Conservation (phyloP, 202 grass and related monocot species). For the Carex arenaria region DNA sequence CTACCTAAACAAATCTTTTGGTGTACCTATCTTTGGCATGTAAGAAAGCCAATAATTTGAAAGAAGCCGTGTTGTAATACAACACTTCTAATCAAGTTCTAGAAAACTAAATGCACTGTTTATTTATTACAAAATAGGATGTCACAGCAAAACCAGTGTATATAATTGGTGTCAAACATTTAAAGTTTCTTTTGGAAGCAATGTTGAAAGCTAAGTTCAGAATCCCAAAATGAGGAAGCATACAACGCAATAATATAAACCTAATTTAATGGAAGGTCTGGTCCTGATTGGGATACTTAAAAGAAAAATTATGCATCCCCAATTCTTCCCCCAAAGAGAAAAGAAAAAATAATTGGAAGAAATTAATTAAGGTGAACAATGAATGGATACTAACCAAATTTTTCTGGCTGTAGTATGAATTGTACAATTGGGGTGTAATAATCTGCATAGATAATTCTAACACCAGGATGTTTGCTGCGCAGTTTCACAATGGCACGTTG, state of each 20-base stretch:
- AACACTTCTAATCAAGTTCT: not conserved
- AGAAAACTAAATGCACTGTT: not conserved
- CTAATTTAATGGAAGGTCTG: not conserved
- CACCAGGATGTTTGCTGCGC: constrained; percentile 43
- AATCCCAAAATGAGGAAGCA: not conserved
- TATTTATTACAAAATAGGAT: not conserved
- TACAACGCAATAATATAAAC: not conserved
- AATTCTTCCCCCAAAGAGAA: not conserved
- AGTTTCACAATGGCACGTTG: constrained; percentile 23
- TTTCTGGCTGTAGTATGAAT: constrained; percentile 50
- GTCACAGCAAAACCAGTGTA: not conserved
- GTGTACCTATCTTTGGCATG: not conserved
- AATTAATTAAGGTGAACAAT: not conserved
- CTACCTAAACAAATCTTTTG: not conserved
- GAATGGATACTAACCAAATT: constrained; percentile 41
- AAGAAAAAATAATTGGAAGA: not conserved
- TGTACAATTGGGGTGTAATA: constrained; percentile 58
- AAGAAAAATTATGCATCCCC: not conserved
- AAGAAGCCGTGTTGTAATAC: not conserved
- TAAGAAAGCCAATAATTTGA: not conserved
- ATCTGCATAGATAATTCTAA: constrained; percentile 70
- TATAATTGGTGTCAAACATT: not conserved
- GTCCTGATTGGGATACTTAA: not conserved
- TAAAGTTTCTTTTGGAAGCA: not conserved
- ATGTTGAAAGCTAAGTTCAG: not conserved